These are phyloP conservation scores for Aureobasidium vineae DNA, from an alignment of 2,329 filamentous ascomycete species.

Conservation along the genomic window DNA sequence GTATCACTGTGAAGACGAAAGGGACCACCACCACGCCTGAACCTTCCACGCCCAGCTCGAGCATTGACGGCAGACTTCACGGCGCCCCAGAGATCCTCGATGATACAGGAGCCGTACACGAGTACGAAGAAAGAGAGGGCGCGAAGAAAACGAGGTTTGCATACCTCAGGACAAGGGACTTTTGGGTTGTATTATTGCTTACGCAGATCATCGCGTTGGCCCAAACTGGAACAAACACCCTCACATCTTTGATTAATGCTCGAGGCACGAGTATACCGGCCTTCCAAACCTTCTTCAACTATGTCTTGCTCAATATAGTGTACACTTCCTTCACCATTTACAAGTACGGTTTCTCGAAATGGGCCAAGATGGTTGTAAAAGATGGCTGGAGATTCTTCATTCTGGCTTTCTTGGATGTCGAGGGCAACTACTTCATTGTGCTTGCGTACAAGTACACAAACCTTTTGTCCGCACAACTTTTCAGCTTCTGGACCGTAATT, in stretches of 20 bases:
- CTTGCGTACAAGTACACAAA: constrained; percentile 92
- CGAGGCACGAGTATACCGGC: constrained; percentile 79
- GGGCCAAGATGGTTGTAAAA: constrained; percentile 59
- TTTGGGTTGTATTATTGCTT: constrained; percentile 77
- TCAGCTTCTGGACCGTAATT: constrained; percentile 99
- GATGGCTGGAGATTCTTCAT: constrained; percentile 95
- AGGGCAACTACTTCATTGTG: constrained; percentile 98
- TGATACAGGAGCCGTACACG: constrained; percentile 39
- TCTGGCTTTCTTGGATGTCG: constrained; percentile 87
- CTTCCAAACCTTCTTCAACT: constrained; percentile 96
- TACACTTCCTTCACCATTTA: constrained; percentile 80
- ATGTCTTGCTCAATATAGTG: constrained; percentile 75
- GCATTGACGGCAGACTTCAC: constrained; percentile 33
- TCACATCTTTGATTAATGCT: constrained; percentile 69
- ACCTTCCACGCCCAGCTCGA: constrained; percentile 30
- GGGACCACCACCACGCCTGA: constrained; percentile 31
- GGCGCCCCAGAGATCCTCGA: constrained; percentile 41
- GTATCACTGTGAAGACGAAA: constrained; percentile 37
- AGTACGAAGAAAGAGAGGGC: constrained; percentile 43
- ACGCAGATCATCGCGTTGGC: constrained; percentile 81
- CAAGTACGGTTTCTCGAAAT: constrained; percentile 72
- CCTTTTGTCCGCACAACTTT: constrained; percentile 85
- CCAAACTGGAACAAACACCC: constrained; percentile 90
- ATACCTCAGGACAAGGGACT: constrained; percentile 80
- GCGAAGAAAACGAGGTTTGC: constrained; percentile 54